phyloP scores from a whole-genome alignment of 2,329 filamentous ascomycete genomes.

The Sphaerulina vaccinii region DNA sequence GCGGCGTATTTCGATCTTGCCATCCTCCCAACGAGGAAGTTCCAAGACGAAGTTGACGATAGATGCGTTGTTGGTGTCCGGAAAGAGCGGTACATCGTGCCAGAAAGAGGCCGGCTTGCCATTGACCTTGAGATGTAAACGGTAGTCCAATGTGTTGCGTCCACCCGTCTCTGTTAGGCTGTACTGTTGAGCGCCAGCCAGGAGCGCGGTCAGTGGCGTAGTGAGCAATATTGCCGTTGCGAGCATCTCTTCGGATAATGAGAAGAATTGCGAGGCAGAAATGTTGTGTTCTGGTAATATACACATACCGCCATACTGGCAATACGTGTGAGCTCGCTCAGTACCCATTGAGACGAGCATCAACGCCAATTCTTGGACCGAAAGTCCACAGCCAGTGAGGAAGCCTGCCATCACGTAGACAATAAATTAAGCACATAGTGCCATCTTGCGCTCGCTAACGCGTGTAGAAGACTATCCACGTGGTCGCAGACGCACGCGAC shows the following conservation, averaged over 20 bases:
- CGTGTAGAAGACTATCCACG: neutral
- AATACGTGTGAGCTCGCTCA: too few relatives aligned
- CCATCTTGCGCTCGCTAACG: neutral
- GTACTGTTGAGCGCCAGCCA: constrained; percentile 4
- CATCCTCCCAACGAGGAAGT: constrained; percentile 4
- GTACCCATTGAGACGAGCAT: too few relatives aligned
- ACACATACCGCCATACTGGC: too few relatives aligned
- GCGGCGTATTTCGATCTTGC: constrained; percentile 4
- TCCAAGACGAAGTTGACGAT: constrained; percentile 6
- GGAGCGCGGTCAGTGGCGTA: neutral
- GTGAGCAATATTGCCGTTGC: too few relatives aligned
- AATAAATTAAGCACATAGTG: neutral
- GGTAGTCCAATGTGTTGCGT: constrained; percentile 2
- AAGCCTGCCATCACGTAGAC: neutral
- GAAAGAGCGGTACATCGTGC: constrained; percentile 2
- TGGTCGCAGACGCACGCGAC: neutral
- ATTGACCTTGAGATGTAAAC: neutral
- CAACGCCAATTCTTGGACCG: neutral
- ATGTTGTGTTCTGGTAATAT: too few relatives aligned
- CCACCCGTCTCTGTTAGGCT: constrained; percentile 4
- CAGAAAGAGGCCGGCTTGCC: constrained; percentile 5
- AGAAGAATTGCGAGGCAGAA: neutral
- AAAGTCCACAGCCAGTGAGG: neutral
- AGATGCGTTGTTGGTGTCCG: neutral
- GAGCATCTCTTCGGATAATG: neutral